Conservation (phyloP, 345 rosid species). For the Eutrema heterophyllum region DNA sequence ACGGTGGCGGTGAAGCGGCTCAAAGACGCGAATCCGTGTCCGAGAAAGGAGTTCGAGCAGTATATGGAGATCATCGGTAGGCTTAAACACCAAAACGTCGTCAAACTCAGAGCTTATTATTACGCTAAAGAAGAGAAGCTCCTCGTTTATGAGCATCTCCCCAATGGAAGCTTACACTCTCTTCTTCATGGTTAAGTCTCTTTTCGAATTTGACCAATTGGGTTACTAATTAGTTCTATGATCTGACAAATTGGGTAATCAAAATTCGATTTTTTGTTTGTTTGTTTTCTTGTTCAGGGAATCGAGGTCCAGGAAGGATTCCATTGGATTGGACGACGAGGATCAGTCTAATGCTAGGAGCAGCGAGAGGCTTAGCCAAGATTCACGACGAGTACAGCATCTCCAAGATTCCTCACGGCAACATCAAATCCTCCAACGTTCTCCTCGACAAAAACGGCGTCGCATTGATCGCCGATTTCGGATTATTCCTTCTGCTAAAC, state of each 20-base stretch:
- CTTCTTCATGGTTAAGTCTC: conserved; percentile 72
- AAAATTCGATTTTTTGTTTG: background rate
- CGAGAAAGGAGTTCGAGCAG: conserved; percentile 84
- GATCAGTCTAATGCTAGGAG: conserved; percentile 80
- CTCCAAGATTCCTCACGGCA: conserved; percentile 80
- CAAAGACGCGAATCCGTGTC: conserved; percentile 92
- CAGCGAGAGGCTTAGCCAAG: conserved; percentile 80
- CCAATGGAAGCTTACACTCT: conserved; percentile 80
- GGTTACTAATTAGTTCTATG: background rate
- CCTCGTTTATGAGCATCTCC: conserved; percentile 80
- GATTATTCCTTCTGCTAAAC: conserved; percentile 73
- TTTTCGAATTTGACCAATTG: background rate
- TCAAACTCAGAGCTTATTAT: conserved; percentile 76
- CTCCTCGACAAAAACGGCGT: conserved; percentile 81
- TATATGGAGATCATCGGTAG: conserved; percentile 89
- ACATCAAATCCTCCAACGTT: conserved; percentile 77
- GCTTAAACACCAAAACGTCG: conserved; percentile 70
- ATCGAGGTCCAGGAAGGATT: conserved; percentile 83
- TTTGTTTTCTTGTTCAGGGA: conserved; percentile 33
- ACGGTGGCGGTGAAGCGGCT: conserved; percentile 90
- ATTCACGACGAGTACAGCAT: conserved; percentile 65
- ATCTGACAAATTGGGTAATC: background rate
- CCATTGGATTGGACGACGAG: conserved; percentile 98
- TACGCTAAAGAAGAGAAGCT: conserved; percentile 95
- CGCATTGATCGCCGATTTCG: conserved; percentile 83